These are phyloP conservation scores for Helenozyma baotianmanensis DNA, from an alignment of 805 yeast species.

Conservation along the genomic window DNA sequence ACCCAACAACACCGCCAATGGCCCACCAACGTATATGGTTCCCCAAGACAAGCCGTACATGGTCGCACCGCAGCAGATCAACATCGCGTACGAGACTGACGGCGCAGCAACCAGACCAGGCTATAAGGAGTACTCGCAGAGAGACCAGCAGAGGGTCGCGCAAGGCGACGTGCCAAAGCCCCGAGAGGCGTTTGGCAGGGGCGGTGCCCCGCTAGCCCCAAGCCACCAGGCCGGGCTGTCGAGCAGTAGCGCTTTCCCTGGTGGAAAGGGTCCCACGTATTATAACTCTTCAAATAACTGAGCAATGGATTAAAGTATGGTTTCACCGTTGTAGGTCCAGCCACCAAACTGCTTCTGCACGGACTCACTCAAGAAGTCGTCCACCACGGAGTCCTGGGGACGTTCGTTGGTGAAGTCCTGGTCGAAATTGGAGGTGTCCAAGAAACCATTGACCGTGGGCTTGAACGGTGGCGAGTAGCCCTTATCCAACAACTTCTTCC, in stretches of 20 bases:
- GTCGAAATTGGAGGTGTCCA: conserved; percentile 92
- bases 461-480: conserved; percentile 94
- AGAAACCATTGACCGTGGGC: conserved; percentile 80
- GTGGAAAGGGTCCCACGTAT: conserved; percentile 33
- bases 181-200: conserved; percentile 18
- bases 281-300: conserved; percentile 5
- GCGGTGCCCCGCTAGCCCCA: conserved; percentile 33
- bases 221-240: conserved; percentile 26
- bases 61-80: conserved; percentile 31
- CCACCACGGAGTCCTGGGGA: conserved; percentile 94
- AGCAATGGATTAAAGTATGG: conserved; percentile 12
- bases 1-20: background rate
- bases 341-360: conserved; percentile 99
- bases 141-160: conserved; percentile 28
- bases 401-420: conserved; percentile 86
- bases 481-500: conserved; percentile 77
- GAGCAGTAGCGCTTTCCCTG: conserved; percentile 28
- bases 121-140: conserved; percentile 27
- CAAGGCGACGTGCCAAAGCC: conserved; percentile 31
- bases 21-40: background rate
- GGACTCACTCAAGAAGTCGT: conserved; percentile 83
- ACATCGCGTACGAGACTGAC: conserved; percentile 31
- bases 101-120: conserved; percentile 35
- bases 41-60: conserved; percentile 16
- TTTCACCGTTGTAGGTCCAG: conserved; percentile 88